Percentiles rank a stretch among this genome's conserved stretches.
These are phyloP conservation scores for Didymella glomerata DNA, from an alignment of 2,329 filamentous ascomycete genomes.

Conservation along the genomic window DNA sequence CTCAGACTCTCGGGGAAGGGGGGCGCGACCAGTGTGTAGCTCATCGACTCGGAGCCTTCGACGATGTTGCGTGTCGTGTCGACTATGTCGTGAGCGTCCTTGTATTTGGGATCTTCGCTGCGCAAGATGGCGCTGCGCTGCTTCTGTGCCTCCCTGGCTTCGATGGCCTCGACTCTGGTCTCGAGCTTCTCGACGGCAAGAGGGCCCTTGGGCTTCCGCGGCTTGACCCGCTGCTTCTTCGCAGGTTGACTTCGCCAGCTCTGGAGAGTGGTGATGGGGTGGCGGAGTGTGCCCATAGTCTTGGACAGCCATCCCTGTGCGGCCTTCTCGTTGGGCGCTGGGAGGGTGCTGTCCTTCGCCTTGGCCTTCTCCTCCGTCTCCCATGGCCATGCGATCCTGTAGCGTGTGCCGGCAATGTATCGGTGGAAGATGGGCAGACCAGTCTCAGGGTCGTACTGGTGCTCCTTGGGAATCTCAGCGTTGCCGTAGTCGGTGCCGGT, in stretches of 20 bases:
- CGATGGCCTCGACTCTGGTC: slow-evolving; percentile 23
- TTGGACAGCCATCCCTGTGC: slow-evolving; percentile 26
- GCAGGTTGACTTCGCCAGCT: slow-evolving; percentile 27
- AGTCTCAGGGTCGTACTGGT: slow-evolving; percentile 43
- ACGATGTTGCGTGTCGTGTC: slow-evolving; percentile 82
- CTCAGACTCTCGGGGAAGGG: slow-evolving; percentile 83
- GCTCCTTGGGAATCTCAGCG: slow-evolving; percentile 37
- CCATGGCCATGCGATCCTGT: slow-evolving; percentile 46
- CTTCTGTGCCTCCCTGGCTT: slow-evolving; percentile 21
- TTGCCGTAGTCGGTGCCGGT: slow-evolving; percentile 40
- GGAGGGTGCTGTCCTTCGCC: slow-evolving; percentile 11
- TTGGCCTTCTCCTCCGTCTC: slow-evolving; percentile 28
- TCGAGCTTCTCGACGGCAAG: slow-evolving; percentile 24
- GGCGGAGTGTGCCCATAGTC: slow-evolving; percentile 28
- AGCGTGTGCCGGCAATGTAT: slow-evolving; percentile 47
- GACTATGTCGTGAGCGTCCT: slow-evolving; percentile 52
- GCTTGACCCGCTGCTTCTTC: slow-evolving; percentile 1
- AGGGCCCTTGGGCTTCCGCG: slow-evolving; percentile 3
- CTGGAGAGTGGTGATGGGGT: slow-evolving; percentile 30
- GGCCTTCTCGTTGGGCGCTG: slow-evolving; percentile 20
- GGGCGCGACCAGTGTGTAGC: slow-evolving; percentile 76
- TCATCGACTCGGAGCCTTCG: slow-evolving; percentile 65
- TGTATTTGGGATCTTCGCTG: slow-evolving; percentile 22
- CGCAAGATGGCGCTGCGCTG: slow-evolving; percentile 19
- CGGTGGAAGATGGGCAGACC: slow-evolving; percentile 45